phyloP scores from a whole-genome alignment of 345 rosid genomes.

The Brassica rapa region DNA sequence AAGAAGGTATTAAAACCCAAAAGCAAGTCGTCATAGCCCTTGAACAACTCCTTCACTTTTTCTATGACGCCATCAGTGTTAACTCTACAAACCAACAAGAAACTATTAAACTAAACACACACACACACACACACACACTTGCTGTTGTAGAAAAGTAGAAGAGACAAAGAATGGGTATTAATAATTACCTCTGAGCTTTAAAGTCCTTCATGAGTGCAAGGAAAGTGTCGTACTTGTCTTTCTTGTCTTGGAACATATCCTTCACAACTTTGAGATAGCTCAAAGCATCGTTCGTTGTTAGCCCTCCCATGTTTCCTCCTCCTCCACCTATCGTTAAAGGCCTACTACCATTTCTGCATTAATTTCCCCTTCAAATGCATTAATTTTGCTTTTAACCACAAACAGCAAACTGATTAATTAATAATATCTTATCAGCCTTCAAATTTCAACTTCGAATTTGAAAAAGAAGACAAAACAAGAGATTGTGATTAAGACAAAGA shows the following conservation, averaged over 20 bases:
- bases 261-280: constrained; percentile 87
- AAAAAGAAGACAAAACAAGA: not conserved
- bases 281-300: constrained; percentile 84
- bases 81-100: constrained; percentile 51
- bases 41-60: constrained; percentile 86
- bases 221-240: constrained; percentile 82
- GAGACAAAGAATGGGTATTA: not conserved
- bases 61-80: constrained; percentile 89
- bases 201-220: constrained; percentile 98
- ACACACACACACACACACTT: not conserved
- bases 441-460: not conserved
- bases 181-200: constrained; percentile 77
- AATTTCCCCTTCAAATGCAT: not conserved
- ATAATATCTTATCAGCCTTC: not conserved
- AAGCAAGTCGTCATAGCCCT: constrained; percentile 80
- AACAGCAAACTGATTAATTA: not conserved
- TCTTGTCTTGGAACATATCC: constrained; percentile 77
- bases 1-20: constrained; percentile 96
- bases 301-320: constrained; percentile 52
- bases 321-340: constrained; percentile 48
- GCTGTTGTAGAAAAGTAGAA: not conserved
- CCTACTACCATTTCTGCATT: constrained; percentile 69
- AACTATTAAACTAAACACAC: not conserved
- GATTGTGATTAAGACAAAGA: not conserved
- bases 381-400: not conserved